These are phyloP conservation scores for Syncephalastrum monosporum DNA, from an alignment of 371 early-diverging fungal genomes.

Conservation along the genomic window DNA sequence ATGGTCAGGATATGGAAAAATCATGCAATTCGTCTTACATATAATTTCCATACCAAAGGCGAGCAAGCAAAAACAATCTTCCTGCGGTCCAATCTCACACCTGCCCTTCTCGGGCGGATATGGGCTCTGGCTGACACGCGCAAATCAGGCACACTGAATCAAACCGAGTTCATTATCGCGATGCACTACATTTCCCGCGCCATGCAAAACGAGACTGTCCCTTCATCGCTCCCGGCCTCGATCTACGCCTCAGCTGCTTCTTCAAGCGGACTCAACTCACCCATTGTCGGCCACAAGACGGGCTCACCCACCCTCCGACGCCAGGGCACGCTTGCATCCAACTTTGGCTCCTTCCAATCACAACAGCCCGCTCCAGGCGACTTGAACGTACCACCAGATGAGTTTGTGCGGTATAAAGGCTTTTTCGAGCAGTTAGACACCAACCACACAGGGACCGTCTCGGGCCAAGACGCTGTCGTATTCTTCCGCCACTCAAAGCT, in stretches of 20 bases:
- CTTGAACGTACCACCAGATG: constrained; percentile 28
- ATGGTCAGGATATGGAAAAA: neutral
- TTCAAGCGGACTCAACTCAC: constrained; percentile 36
- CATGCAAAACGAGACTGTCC: constrained; percentile 65
- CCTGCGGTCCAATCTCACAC: constrained; percentile 49
- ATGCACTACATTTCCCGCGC: constrained; percentile 78
- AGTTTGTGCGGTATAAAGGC: constrained; percentile 28
- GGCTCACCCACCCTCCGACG: constrained; percentile 16
- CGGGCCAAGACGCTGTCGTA: constrained; percentile 61
- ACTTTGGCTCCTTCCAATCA: constrained; percentile 2
- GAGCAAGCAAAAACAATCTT: constrained; percentile 52
- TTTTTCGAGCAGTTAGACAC: constrained; percentile 37
- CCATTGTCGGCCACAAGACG: constrained; percentile 15
- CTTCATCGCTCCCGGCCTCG: constrained; percentile 55
- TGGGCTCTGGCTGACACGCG: constrained; percentile 75
- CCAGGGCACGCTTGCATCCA: constrained; percentile 3
- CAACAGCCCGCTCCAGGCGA: constrained; percentile 14
- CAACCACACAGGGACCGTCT: constrained; percentile 26
- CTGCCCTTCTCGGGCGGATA: constrained; percentile 46
- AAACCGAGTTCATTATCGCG: constrained; percentile 77
- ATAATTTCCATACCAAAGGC: constrained; percentile 15
- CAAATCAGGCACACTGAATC: constrained; percentile 62
- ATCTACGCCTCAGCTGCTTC: constrained; percentile 57
- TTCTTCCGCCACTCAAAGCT: constrained; percentile 78
- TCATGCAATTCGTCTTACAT: constrained; percentile 4